A percentile compares a stretch with the other conserved stretches of the same genome.
phyloP scores from a whole-genome alignment of 2,329 filamentous ascomycete genomes.

The Neobulgaria alba region DNA sequence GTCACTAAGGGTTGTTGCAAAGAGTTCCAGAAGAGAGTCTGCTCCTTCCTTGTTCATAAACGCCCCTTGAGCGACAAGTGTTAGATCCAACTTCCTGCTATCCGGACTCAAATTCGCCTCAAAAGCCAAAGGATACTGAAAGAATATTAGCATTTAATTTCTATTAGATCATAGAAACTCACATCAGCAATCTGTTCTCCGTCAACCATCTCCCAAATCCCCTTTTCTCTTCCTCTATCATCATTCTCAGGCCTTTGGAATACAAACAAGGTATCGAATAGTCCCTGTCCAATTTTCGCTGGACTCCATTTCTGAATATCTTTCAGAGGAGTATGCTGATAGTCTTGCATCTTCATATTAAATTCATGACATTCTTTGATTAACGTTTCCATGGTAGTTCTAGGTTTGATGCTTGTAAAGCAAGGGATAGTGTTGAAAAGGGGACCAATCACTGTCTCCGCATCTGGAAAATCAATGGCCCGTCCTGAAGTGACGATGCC shows the following conservation, averaged over 20 bases:
- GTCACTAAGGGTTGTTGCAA: slow-evolving; percentile 27
- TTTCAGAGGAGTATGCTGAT: slow-evolving; percentile 71
- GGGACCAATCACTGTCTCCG: slow-evolving; percentile 66
- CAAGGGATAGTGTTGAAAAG: slow-evolving; percentile 87
- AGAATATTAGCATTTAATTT: slow-evolving; percentile 11
- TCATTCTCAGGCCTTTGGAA: slow-evolving; percentile 52
- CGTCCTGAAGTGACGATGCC: slow-evolving; percentile 76
- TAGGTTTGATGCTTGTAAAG: slow-evolving; percentile 36
- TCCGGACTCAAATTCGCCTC: slow-evolving; percentile 53
- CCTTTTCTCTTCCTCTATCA: no score
- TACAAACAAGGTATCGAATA: slow-evolving; percentile 77
- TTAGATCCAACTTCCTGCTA: slow-evolving; percentile 41
- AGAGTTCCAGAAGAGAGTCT: slow-evolving; percentile 33
- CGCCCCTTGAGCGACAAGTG: slow-evolving; percentile 48
- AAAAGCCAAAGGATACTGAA: slow-evolving; percentile 55
- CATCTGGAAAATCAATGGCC: slow-evolving; percentile 55
- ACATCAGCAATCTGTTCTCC: slow-evolving; percentile 35
- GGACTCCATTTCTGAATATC: slow-evolving; percentile 74
- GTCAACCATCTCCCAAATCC: slow-evolving; percentile 47
- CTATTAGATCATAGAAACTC: slow-evolving; percentile 14
- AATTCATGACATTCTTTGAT: slow-evolving; percentile 60
- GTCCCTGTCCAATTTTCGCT: slow-evolving; percentile 36
- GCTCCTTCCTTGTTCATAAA: slow-evolving; percentile 31
- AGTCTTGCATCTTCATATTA: slow-evolving; percentile 58
- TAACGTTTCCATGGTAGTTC: slow-evolving; percentile 50